Evolutionary conservation across 495 filamentous ascomycete species (phyloP).

Genomic region (Aspergillus conjunctus): DNA sequence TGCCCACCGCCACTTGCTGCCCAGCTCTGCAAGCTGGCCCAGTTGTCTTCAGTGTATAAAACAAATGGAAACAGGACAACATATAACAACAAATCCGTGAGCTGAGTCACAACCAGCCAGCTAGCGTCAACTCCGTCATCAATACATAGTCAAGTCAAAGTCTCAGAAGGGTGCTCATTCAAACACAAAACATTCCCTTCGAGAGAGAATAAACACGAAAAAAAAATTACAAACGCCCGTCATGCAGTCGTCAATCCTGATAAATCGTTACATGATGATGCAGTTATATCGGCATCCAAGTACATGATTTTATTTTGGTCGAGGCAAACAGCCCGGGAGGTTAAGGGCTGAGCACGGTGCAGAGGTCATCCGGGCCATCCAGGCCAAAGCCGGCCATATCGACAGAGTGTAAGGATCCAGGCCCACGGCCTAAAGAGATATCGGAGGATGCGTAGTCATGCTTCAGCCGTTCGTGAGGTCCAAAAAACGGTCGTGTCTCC

Average conservation of each 20-base stretch:
- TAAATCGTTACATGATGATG: conserved; percentile 53
- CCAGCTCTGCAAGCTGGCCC: background rate
- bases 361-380: conserved; percentile 44
- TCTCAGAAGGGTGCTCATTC: conserved; percentile 19
- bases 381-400: conserved; percentile 53
- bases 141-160: conserved; percentile 34
- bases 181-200: background rate
- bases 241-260: conserved; percentile 51
- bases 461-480: conserved; percentile 51
- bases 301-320: conserved; percentile 17
- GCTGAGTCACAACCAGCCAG: conserved; percentile 43
- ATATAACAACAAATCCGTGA: conserved; percentile 24
- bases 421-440: conserved; percentile 48
- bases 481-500: conserved; percentile 51
- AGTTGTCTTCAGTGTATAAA: conserved; percentile 1
- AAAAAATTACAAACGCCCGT: conserved; percentile 47
- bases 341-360: conserved; percentile 45
- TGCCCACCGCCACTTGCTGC: conserved; percentile 23
- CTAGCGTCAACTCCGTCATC: conserved; percentile 40
- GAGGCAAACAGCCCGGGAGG: conserved; percentile 15
- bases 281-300: conserved; percentile 38
- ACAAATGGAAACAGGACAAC: conserved; percentile 19
- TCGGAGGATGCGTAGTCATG: conserved; percentile 55
- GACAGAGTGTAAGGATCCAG: conserved; percentile 50
- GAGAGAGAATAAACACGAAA: conserved; percentile 16